phyloP scores from a whole-genome alignment of 352 stramenopile species.

The Globisporangium splendens region DNA sequence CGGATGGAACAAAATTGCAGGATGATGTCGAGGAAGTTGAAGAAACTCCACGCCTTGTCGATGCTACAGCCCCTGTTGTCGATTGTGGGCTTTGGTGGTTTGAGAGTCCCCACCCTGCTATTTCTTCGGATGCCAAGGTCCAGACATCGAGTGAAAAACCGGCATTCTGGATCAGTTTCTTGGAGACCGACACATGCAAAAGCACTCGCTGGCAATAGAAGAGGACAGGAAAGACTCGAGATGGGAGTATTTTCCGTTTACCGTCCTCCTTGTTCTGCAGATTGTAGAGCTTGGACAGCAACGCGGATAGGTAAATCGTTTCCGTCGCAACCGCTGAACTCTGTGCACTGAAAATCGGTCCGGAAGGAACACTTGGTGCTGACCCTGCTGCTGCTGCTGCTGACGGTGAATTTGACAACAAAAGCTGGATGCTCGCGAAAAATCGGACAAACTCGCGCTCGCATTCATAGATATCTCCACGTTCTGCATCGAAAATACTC shows the following conservation, averaged over 20 bases:
- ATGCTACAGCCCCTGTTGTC: neutral
- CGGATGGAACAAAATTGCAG: constrained; percentile 14
- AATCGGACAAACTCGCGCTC: constrained; percentile 36
- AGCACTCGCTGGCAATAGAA: constrained; percentile 37
- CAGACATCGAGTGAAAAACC: constrained; percentile 25
- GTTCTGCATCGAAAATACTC: constrained; percentile 22
- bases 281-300: constrained; percentile 25
- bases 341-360: neutral
- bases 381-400: neutral
- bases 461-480: constrained; percentile 16
- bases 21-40: neutral
- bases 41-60: constrained; percentile 2
- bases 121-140: constrained; percentile 11
- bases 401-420: constrained; percentile 7
- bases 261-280: constrained; percentile 1
- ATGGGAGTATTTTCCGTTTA: constrained; percentile 10
- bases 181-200: constrained; percentile 27
- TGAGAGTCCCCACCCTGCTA: constrained; percentile 13
- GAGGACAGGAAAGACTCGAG: constrained; percentile 25
- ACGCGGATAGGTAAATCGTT: constrained; percentile 24
- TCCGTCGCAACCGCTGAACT: neutral
- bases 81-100: neutral
- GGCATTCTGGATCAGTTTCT: constrained; percentile 28
- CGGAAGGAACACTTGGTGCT: neutral
- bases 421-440: constrained; percentile 39